Percentiles rank a stretch among this genome's conserved stretches.
Conservation (phyloP, 805 yeast genomes). For the Blastobotrys mokoenaii region DNA sequence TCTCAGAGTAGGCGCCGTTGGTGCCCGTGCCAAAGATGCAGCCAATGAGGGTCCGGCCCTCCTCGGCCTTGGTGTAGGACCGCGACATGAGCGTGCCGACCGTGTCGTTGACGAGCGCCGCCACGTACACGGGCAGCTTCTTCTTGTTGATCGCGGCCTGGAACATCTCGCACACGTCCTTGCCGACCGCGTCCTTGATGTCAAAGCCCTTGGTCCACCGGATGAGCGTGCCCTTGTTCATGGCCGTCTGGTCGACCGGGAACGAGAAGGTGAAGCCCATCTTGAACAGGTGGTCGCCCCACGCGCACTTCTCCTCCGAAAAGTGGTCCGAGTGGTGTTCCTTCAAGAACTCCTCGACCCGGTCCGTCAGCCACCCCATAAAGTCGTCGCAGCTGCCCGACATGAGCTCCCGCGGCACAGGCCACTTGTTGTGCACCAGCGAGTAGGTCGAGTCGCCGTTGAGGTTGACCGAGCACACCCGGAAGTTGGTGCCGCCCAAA, state of each 20-base stretch:
- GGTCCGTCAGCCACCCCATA: conserved; percentile 66
- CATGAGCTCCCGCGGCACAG: conserved; percentile 73
- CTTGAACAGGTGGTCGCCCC: conserved; percentile 39
- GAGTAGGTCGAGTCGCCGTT: conserved; percentile 57
- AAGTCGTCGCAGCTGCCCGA: conserved; percentile 54
- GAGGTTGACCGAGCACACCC: conserved; percentile 82
- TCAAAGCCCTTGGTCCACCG: conserved; percentile 97
- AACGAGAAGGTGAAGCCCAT: conserved; percentile 92
- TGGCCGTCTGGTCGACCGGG: conserved; percentile 81
- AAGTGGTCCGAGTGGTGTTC: conserved; percentile 52
- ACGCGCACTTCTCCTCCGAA: conserved; percentile 12
- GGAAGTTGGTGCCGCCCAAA: conserved; percentile 91
- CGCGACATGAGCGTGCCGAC: conserved; percentile 89
- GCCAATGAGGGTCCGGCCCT: conserved; percentile 75
- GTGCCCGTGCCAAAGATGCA: conserved; percentile 97
- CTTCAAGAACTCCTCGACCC: conserved; percentile 55
- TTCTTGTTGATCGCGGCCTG: conserved; percentile 60
- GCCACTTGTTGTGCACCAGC: conserved; percentile 65
- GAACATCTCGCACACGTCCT: conserved; percentile 67
- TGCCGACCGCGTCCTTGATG: conserved; percentile 74
- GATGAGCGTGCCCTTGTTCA: conserved; percentile 69
- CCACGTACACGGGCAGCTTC: conserved; percentile 51
- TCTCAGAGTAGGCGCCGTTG: conserved; percentile 88
- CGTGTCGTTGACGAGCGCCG: conserved; percentile 91
- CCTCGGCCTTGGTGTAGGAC: conserved; percentile 58